A percentile compares a stretch with the other conserved stretches of the same genome.
phyloP scores from a whole-genome alignment of 129 eudicot genomes.

The Artemisia tridentata region DNA sequence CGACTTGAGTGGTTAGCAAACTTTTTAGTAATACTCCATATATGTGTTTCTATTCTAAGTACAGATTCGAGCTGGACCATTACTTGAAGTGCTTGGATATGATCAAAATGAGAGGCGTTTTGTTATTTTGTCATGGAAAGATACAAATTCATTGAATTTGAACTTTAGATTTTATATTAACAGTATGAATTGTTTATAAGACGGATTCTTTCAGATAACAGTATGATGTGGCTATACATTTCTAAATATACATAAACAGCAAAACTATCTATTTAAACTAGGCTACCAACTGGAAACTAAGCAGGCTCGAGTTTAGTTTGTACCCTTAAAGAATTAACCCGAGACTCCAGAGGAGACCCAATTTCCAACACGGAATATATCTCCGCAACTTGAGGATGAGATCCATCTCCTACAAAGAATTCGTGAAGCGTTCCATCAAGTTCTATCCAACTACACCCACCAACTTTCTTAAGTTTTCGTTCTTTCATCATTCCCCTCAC shows the following conservation, averaged over 20 bases:
- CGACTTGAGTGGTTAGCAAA: too few species aligned
- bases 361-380: conserved; percentile 45
- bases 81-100: background rate
- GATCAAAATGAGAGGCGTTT: too few species aligned
- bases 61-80: background rate
- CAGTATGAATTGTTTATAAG: background rate
- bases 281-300: conserved; percentile 24
- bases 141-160: background rate
- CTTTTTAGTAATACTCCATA: too few species aligned
- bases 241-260: conserved; percentile 11
- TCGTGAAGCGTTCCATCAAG: conserved; percentile 56
- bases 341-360: conserved; percentile 16
- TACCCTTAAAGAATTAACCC: conserved; percentile 18
- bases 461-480: conserved; percentile 46
- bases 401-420: conserved; percentile 53
- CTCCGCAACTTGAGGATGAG: conserved; percentile 47
- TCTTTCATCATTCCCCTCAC: conserved; percentile 53
- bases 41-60: too few species aligned
- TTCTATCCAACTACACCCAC: conserved; percentile 68
- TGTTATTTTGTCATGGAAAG: background rate
- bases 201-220: background rate
- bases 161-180: background rate
- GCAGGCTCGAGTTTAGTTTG: conserved; percentile 19
- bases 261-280: conserved; percentile 16
- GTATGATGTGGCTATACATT: background rate